phyloP scores from a whole-genome alignment of 1,284 basidiomycete genomes.

The Heliocybe sulcata region DNA sequence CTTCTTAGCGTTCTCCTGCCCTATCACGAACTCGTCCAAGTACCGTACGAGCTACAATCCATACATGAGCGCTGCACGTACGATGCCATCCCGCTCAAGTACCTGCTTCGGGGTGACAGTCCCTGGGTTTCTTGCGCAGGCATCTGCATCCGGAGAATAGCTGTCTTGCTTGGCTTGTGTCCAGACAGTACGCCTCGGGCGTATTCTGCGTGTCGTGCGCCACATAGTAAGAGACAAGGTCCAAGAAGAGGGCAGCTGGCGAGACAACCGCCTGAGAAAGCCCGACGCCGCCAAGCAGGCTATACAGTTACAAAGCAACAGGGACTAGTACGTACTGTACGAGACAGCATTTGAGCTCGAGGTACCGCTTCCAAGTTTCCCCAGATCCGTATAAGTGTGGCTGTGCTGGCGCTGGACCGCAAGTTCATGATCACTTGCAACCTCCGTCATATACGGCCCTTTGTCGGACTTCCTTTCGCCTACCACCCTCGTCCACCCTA shows the following conservation, averaged over 20 bases:
- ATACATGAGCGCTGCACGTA: neutral
- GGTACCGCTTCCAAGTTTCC: too few relatives aligned
- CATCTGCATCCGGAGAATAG: constrained; percentile 21
- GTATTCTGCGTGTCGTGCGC: neutral
- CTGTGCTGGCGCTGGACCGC: too few relatives aligned
- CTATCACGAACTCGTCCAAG: constrained; percentile 86
- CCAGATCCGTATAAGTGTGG: too few relatives aligned
- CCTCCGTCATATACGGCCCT: too few relatives aligned
- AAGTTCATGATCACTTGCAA: too few relatives aligned
- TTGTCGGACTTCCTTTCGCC: neutral
- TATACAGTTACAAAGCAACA: too few relatives aligned
- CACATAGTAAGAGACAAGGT: neutral
- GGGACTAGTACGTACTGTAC: too few relatives aligned
- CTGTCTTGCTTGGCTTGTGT: constrained; percentile 39
- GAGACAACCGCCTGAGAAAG: too few relatives aligned
- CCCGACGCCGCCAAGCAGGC: too few relatives aligned
- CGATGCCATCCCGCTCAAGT: neutral
- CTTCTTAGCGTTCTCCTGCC: constrained; percentile 90
- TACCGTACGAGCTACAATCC: constrained; percentile 69
- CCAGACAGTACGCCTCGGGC: constrained; percentile 22
- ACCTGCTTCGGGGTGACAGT: constrained; percentile 72
- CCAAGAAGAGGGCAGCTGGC: too few relatives aligned
- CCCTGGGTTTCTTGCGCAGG: constrained; percentile 16
- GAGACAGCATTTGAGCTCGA: too few relatives aligned
- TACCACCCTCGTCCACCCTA: neutral